These are phyloP conservation scores for Fusarium sp. DNA, from an alignment of 2,329 filamentous ascomycete genomes.

Conservation along the genomic window DNA sequence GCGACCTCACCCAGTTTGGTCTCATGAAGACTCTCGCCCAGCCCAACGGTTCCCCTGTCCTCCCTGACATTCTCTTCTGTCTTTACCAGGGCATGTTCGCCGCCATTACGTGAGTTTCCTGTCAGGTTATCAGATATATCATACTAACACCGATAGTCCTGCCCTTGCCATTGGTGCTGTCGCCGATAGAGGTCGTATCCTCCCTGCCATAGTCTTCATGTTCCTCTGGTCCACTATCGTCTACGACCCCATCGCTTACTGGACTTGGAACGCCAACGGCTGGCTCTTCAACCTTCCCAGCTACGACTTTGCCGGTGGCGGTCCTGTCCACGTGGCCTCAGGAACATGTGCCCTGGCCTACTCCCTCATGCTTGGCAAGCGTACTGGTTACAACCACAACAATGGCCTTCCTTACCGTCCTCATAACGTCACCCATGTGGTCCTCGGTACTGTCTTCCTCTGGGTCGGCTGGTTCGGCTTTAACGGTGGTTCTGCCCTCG, in stretches of 20 bases:
- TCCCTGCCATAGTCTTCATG: conserved; percentile 74
- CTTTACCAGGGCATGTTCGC: conserved; percentile 93
- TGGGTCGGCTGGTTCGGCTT: conserved; percentile 99
- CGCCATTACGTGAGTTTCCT: conserved; percentile 78
- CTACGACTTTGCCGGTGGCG: conserved; percentile 81
- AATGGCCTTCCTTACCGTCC: conserved; percentile 75
- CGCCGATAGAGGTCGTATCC: conserved; percentile 71
- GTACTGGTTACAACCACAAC: conserved; percentile 70
- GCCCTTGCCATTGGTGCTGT: conserved; percentile 71
- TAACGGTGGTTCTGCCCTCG: conserved; percentile 87
- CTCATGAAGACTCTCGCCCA: conserved; percentile 81
- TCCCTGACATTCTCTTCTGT: conserved; percentile 87
- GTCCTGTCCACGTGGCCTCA: conserved; percentile 80
- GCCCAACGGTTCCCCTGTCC: conserved; percentile 76
- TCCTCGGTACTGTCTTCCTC: conserved; percentile 79
- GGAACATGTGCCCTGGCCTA: conserved; percentile 80
- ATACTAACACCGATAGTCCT: conserved; percentile 54
- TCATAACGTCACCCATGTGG: conserved; percentile 80
- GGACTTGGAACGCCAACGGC: conserved; percentile 81
- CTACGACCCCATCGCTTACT: conserved; percentile 80
- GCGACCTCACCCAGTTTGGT: conserved; percentile 84
- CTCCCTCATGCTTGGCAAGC: conserved; percentile 78
- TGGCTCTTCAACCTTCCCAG: conserved; percentile 78
- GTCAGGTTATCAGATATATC: not conserved
- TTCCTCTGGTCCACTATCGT: conserved; percentile 79